Conservation (phyloP, 352 stramenopile species). For the Globisporangium apiculatum region DNA sequence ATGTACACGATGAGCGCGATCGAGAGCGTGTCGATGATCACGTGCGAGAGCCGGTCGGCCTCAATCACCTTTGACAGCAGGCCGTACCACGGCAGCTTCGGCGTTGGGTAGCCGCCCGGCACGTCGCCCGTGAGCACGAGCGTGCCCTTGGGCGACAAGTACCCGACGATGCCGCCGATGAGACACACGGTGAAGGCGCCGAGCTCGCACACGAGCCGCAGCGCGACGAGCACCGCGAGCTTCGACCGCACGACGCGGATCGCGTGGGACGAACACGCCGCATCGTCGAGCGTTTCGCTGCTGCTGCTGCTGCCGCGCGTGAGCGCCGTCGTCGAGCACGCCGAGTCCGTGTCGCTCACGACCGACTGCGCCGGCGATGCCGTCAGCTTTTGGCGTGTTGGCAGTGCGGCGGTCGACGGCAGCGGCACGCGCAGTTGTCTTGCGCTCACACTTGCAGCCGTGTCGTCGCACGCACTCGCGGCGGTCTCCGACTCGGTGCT, state of each 20-base stretch:
- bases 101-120: conserved; percentile 54
- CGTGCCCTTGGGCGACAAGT: conserved; percentile 30
- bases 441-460: background rate
- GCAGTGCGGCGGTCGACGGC: conserved; percentile 1
- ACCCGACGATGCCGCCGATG: conserved; percentile 46
- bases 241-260: conserved; percentile 43
- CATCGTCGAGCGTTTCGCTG: conserved; percentile 14
- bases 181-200: conserved; percentile 71
- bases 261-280: conserved; percentile 18
- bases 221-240: conserved; percentile 31
- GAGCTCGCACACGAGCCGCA: conserved; percentile 43
- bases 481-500: background rate
- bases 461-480: background rate
- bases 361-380: conserved; percentile 41
- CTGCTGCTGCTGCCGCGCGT: conserved; percentile 7
- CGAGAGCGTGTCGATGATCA: conserved; percentile 62
- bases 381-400: conserved; percentile 25
- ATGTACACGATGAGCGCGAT: conserved; percentile 89
- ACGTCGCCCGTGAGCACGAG: conserved; percentile 70
- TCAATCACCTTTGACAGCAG: conserved; percentile 37
- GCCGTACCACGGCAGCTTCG: conserved; percentile 44
- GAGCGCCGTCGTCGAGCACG: conserved; percentile 42
- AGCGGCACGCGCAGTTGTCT: background rate
- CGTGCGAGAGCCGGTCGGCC: conserved; percentile 36
- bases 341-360: conserved; percentile 30